Base-by-base conservation (phyloP, 2,329 filamentous ascomycete genomes). In the Ophiosphaerella narmari region DNA sequence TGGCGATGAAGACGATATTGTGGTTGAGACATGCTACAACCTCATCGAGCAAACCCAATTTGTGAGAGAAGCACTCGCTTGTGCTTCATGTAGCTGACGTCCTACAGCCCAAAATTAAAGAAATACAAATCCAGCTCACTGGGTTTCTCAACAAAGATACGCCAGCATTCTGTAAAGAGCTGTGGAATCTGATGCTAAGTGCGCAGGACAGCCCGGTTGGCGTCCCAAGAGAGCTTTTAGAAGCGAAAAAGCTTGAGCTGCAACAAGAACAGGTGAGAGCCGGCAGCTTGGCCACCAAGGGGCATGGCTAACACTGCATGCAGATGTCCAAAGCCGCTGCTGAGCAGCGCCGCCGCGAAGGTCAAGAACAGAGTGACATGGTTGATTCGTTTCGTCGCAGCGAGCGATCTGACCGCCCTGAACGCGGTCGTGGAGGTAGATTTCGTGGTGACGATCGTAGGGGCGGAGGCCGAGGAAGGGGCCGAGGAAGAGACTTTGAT, bases 81-180 rank as follows among this genome's bases (percentile, higher is more conserved):
- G 7, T 31, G 9, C 14, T n/a, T 18, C 4, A 24, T 36, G 16
- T 23, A 35, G 42, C 53, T 67, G 35, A 65, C 46, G 31, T 52
- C 14, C 35, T 63, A 41, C 46, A 97, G 92, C 94, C 93, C 58
- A 91, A 97, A 71, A 94, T 97, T 75, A 99, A 97, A 76, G 86
- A 88, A 39, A 82, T 97, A 47, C 94, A 99, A 71, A 96, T 97
- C 62, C 89, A 95, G 66, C 86, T 99, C 57, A 94, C 90, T 1
- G 94, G 93, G 2, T 99, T 99, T 66, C 84, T 99, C 61, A 92
- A 96, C 66, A 93, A 95, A 72, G 91, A 97, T 60, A 94, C 91
- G 0, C 80, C 91, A 1, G 76, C 81, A 0, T 99, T 99, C 69
- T 97, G 93, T 74, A 93, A 96, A 70, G 90, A 97, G 56, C 77